phyloP scores from a whole-genome alignment of 1,284 basidiomycete species.

The Veloboletus limbatus region DNA sequence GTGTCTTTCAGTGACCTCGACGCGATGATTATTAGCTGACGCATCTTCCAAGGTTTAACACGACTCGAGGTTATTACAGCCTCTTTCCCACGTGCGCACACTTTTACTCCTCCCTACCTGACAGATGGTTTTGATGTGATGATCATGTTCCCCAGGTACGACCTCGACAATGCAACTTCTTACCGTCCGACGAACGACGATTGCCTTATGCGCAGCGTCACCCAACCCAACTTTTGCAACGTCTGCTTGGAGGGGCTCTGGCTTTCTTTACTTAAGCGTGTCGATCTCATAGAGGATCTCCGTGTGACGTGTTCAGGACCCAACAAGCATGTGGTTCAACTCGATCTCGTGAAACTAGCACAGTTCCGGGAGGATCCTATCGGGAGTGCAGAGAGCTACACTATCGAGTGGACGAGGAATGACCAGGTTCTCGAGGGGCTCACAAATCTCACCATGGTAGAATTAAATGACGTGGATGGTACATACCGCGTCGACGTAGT shows the following conservation, averaged over 20 bases:
- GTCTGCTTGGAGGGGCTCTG: constrained; percentile 76
- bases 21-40: background rate
- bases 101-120: too few relatives aligned
- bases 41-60: constrained; percentile 54
- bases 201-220: constrained; percentile 80
- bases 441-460: constrained; percentile 48
- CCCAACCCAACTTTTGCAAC: constrained; percentile 69
- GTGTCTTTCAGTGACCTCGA: background rate
- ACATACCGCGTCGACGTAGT: constrained; percentile 46
- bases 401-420: constrained; percentile 53
- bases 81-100: constrained; percentile 68
- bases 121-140: too few relatives aligned
- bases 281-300: constrained; percentile 60
- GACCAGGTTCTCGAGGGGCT: constrained; percentile 42
- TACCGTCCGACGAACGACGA: constrained; percentile 81
- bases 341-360: constrained; percentile 57
- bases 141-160: too few relatives aligned
- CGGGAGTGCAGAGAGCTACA: constrained; percentile 48
- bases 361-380: constrained; percentile 45
- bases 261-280: constrained; percentile 55
- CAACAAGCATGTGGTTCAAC: constrained; percentile 33
- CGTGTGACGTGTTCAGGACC: constrained; percentile 13
- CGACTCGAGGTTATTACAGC: constrained; percentile 58
- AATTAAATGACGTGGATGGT: constrained; percentile 37
- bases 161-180: constrained; percentile 55